These are phyloP conservation scores for Aspergillus fructus DNA, from an alignment of 2,329 filamentous ascomycete species.

Conservation along the genomic window DNA sequence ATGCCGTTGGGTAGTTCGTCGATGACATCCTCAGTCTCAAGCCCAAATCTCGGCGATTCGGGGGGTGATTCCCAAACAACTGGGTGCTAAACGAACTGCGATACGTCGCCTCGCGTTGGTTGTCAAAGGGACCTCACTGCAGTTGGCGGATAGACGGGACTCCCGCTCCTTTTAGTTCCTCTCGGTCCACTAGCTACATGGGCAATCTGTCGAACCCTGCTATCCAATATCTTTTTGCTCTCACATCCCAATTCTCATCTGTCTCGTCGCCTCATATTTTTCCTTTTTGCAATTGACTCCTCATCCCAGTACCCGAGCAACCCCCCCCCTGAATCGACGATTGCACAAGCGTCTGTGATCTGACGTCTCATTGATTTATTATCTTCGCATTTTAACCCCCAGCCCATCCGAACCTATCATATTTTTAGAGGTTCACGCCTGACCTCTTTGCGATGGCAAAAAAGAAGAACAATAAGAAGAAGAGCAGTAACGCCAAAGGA, in stretches of 20 bases:
- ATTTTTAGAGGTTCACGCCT: constrained; percentile 26
- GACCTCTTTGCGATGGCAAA: constrained; percentile 38
- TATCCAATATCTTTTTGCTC: constrained; percentile 24
- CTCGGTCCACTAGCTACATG: constrained; percentile 29
- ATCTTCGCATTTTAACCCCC: constrained; percentile 20
- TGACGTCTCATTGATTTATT: constrained; percentile 21
- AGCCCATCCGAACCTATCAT: constrained; percentile 12
- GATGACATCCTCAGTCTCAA: constrained; percentile 33
- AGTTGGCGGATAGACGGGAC: constrained; percentile 30
- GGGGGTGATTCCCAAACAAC: constrained; percentile 26
- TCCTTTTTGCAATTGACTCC: constrained; percentile 15
- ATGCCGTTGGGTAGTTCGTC: constrained; percentile 33
- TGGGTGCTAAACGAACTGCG: constrained; percentile 28
- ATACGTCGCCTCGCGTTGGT: constrained; percentile 38
- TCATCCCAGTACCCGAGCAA: constrained; percentile 15
- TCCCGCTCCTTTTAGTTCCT: constrained; percentile 26
- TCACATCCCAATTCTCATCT: constrained; percentile 14
- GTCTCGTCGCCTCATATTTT: constrained; percentile 22
- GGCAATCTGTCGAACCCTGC: constrained; percentile 23
- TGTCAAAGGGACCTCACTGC: constrained; percentile 24
- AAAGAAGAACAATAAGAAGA: constrained; percentile 38
- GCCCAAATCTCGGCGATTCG: constrained; percentile 26
- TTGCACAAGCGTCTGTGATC: constrained; percentile 28
- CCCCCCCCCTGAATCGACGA: constrained; percentile 20
- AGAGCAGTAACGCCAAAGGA: constrained; percentile 28